Base-by-base conservation (phyloP, 441 rosid species). In the Corymbia calophylla region DNA sequence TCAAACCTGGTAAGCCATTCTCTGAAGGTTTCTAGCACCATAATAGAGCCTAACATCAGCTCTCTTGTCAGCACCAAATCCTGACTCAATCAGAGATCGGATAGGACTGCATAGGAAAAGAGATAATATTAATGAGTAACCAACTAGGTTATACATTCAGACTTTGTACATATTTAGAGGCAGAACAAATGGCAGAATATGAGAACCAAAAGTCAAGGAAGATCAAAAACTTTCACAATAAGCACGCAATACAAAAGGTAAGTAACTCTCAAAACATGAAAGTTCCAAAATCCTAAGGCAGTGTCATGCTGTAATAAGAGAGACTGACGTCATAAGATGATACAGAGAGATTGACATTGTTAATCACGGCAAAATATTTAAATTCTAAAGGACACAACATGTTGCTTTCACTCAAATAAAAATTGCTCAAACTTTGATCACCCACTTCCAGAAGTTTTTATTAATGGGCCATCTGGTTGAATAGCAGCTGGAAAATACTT, bases 1-100 rank as follows among this genome's bases (percentile, higher is more conserved):
- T 15, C 91, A 88, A 93, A 98, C 99, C 99, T 96, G 99, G 91
- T 98, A 98, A 90, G 99, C 99, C 99, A 98, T 97, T 91, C 99
- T 96, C 92, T 89, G 92, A 48, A 97, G 97, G 93, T 95, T 97
- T 94, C 99, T 94, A 77, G 98, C 99, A 29, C 99, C 99, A 88
- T 98, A 98, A 91, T 96, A 98, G 53, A 98, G 95, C 92, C 99
- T 96, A 44, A 96, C 99, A 82, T 97, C 98, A 4, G 95, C 92
- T 93, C 99, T 94, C 92, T 92, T 94, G 88, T 92, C 91, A n/a
- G 97, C 98, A 88, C 93, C 91, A 88, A 98, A 97, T 89, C 99
- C 99, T 31, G 98, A 92, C 92, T 98, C 99, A 35, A 98, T 96
- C 49, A 97, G 94, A 60, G 99, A 96, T 87, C 99, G 95, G 89